Conservation (phyloP, 768 basidiomycete genomes). For the Paxillus ammoniavirescens region DNA sequence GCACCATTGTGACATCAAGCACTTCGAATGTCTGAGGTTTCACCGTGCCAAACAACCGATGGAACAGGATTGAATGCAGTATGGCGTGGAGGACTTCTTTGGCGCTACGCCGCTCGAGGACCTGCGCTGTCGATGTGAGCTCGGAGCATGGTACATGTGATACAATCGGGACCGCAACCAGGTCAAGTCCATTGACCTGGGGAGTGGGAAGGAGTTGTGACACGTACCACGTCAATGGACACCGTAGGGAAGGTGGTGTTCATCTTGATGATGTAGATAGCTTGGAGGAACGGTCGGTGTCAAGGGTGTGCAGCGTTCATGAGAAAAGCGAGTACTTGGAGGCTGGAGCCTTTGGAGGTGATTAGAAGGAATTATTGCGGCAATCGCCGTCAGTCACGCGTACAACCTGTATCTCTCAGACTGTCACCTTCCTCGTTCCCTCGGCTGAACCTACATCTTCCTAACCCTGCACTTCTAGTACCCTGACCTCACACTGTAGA, state of each 20-base stretch:
- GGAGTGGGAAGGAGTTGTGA: no score
- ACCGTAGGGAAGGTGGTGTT: slow-evolving; percentile 26
- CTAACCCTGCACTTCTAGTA: no score
- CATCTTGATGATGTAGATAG: slow-evolving; percentile 16
- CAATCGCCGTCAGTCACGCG: no score
- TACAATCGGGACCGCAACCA: no score
- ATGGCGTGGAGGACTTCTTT: slow-evolving; percentile 75
- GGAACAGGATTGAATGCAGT: slow-evolving; percentile 82
- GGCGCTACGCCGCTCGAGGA: slow-evolving; percentile 67
- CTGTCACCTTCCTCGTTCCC: no score
- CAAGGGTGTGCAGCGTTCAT: not conserved
- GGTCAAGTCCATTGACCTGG: no score
- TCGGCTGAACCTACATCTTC: no score
- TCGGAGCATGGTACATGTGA: not conserved
- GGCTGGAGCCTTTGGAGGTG: no score
- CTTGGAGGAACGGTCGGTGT: not conserved
- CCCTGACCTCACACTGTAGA: no score
- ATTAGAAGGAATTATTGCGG: no score
- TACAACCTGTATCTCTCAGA: no score
- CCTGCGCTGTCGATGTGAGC: slow-evolving; percentile 36
- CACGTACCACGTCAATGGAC: slow-evolving; percentile 31
- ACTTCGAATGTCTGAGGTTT: slow-evolving; percentile 78
- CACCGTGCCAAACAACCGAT: slow-evolving; percentile 77
- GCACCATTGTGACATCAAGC: slow-evolving; percentile 81
- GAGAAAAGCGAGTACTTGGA: no score